Base-by-base conservation (phyloP, 306 rosid species). In the Fragaria nilgerrensis region DNA sequence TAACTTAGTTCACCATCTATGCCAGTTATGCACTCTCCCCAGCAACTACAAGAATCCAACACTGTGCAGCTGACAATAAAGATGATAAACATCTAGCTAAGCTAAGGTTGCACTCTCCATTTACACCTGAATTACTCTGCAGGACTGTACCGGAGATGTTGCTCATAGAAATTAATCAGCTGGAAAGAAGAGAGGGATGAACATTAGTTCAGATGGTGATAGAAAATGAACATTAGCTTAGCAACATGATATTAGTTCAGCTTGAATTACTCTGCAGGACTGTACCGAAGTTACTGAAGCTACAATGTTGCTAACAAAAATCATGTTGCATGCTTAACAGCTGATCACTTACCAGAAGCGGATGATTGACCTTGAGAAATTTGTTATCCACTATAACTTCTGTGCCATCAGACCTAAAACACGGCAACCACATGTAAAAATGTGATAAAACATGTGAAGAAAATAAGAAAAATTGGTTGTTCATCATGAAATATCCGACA, bases 121-220 rank as follows among this genome's bases (percentile, higher is more conserved):
- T 72, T 20, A 80, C 65, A 55, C 52, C 79, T 71, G 67, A 77
- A 62, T 88, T 84, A 89, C 23, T 79, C 72, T 25, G 85, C 73
- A 5, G 92, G 87, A 83, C 53, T 83, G 82, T 90, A 94, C 34
- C 92, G 90, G 80, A 94, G 94, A 87, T 90, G 97, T 82, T 88
- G 92, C 96, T 94, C 97, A 29, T 91, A 94, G 86, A 86, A 94
- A 87, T 85, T 89, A 83, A 94, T 90, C 88, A 94, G 84, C 97
- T 94, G 91, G 48, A 82, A 79, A 39, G 7, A 63, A 62, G 8
- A 48, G 61, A 43, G 67, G 39, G 70, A 84, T 76, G 76, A 75
- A 23, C 27, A 50, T 17, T 15, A 44, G 65, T 50, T 74, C 34
- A 61, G 61, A 43, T 45, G 34, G 74, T 13, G 37, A 74, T 49